phyloP scores from a whole-genome alignment of 305 asterid species.

The Fraxinus ornus region DNA sequence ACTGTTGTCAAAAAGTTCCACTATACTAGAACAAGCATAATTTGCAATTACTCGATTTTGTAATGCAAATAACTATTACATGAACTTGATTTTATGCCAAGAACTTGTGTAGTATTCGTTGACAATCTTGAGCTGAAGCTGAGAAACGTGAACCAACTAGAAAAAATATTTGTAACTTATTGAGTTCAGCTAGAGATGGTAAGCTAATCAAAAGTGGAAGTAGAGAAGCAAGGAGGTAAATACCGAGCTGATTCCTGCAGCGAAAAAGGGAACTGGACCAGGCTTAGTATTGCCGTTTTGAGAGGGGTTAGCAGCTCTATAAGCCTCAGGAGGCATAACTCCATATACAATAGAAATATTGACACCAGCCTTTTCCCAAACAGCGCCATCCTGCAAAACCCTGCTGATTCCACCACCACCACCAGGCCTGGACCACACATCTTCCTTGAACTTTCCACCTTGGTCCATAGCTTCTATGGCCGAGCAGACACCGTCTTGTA shows the following conservation, averaged over 20 bases:
- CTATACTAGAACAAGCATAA: background rate
- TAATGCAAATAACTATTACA: background rate
- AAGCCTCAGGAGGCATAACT: conserved; percentile 95
- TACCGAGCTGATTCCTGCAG: conserved; percentile 99
- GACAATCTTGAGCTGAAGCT: background rate
- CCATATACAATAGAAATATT: conserved; percentile 96
- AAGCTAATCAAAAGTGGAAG: background rate
- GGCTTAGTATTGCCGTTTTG: conserved; percentile 58
- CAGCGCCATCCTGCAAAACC: conserved; percentile 86
- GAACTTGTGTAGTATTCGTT: background rate
- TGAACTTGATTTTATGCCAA: background rate
- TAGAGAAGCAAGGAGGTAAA: background rate
- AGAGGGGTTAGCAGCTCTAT: conserved; percentile 82
- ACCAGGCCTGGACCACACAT: conserved; percentile 95
- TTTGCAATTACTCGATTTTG: background rate
- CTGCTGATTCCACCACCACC: conserved; percentile 99
- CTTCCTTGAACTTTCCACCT: conserved; percentile 70
- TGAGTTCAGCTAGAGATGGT: conserved; percentile 4
- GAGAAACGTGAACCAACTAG: background rate
- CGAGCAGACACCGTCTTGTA: conserved; percentile 68
- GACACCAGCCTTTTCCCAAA: conserved; percentile 96
- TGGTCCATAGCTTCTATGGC: conserved; percentile 77
- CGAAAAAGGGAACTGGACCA: conserved; percentile 88
- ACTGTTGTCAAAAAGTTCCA: background rate
- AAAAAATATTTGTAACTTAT: background rate